These are phyloP conservation scores for Aphanomyces stellatus DNA, from an alignment of 352 stramenopile species.

Conservation along the genomic window DNA sequence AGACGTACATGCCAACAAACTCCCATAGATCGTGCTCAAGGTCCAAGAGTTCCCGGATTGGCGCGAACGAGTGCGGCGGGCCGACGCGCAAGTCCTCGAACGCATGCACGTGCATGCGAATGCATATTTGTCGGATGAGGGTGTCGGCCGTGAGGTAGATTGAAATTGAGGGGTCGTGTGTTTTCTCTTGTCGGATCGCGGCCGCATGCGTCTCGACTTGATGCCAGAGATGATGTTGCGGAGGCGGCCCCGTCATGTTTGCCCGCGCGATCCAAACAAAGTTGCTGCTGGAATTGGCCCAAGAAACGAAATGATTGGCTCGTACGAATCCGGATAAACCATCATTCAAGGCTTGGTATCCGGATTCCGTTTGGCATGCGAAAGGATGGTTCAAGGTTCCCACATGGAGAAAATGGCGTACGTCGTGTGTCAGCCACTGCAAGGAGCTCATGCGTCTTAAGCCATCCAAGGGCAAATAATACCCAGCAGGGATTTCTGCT, in stretches of 20 bases:
- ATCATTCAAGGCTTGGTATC: not conserved
- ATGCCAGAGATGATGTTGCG: not conserved
- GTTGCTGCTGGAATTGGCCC: not conserved
- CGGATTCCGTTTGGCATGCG: too few relatives aligned
- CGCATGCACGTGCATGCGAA: conserved; percentile 8
- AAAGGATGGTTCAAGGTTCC: too few relatives aligned
- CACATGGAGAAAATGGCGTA: too few relatives aligned
- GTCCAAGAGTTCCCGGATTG: conserved; percentile 16
- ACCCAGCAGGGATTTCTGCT: too few relatives aligned
- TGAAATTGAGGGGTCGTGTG: not conserved
- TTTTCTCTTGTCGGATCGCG: not conserved
- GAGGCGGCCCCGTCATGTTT: not conserved
- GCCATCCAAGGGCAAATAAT: too few relatives aligned
- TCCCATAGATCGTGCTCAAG: conserved; percentile 13
- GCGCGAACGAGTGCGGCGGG: not conserved
- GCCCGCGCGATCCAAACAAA: too few relatives aligned
- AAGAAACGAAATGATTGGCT: conserved; percentile 7
- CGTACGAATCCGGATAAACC: not conserved
- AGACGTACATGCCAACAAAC: conserved; percentile 17
- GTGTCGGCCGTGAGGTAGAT: not conserved
- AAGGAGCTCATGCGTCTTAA: too few relatives aligned
- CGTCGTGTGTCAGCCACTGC: too few relatives aligned
- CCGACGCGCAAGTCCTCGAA: conserved; percentile 15
- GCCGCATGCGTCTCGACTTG: not conserved
- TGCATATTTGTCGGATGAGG: conserved; percentile 1